Conservation (phyloP, 371 early-diverging fungal species). For the Syncephalastrum sp. region DNA sequence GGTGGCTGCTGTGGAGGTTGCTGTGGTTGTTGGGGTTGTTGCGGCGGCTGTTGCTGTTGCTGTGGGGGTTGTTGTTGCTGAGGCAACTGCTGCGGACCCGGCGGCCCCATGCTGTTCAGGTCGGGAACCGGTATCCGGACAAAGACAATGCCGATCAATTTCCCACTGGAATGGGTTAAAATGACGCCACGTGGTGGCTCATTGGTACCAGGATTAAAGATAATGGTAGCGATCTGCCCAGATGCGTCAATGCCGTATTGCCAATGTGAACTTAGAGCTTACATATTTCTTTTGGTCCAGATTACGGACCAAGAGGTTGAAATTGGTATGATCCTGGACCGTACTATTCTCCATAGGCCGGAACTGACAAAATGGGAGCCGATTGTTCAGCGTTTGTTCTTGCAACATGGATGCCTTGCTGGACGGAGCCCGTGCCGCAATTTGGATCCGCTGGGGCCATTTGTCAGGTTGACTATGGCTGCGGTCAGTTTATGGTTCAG, state of each 20-base stretch:
- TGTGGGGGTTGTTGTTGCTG: slow-evolving; percentile 16
- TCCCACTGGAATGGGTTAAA: slow-evolving; percentile 42
- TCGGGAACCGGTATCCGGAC: slow-evolving; percentile 50
- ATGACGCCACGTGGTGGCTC: slow-evolving; percentile 47
- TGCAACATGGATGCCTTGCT: slow-evolving; percentile 35
- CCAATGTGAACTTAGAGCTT: slow-evolving; percentile 10
- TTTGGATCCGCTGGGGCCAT: slow-evolving; percentile 55
- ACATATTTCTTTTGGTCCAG: slow-evolving; percentile 55
- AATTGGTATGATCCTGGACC: slow-evolving; percentile 50
- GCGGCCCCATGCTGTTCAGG: slow-evolving; percentile 18
- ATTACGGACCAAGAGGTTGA: slow-evolving; percentile 43
- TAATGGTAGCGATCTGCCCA: slow-evolving; percentile 38
- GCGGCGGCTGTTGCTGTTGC: slow-evolving; percentile 23
- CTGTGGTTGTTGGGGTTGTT: slow-evolving; percentile 12
- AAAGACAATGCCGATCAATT: slow-evolving; percentile 56
- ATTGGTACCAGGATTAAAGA: slow-evolving; percentile 34
- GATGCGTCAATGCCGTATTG: background rate
- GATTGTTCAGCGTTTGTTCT: slow-evolving; percentile 45
- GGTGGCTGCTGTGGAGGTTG: slow-evolving; percentile 2
- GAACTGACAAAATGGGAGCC: slow-evolving; percentile 54
- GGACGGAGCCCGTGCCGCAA: slow-evolving; percentile 47
- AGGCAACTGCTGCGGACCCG: slow-evolving; percentile 7
- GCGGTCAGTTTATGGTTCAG: background rate
- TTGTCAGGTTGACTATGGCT: slow-evolving; percentile 30
- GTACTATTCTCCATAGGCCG: slow-evolving; percentile 41